phyloP scores from a whole-genome alignment of 495 filamentous ascomycete genomes.

The Neurospora sp. region DNA sequence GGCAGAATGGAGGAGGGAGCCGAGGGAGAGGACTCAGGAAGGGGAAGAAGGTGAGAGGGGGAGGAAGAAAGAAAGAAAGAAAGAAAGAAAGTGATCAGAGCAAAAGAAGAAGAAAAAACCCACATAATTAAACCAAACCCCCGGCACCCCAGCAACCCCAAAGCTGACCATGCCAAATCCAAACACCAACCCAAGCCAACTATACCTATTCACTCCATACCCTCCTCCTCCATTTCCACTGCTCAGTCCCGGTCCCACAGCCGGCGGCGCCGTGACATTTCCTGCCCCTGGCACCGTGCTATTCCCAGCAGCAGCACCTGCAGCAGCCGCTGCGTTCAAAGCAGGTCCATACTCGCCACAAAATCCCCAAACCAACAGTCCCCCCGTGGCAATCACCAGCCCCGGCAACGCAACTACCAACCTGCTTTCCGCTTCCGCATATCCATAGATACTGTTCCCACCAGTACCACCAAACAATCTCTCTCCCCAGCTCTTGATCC shows the following conservation, averaged over 20 bases:
- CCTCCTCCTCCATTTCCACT: not conserved
- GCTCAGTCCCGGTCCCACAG: not conserved
- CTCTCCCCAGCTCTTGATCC: not conserved
- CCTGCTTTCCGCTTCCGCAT: slow-evolving; percentile 19
- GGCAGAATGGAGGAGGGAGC: not conserved
- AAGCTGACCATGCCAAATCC: slow-evolving; percentile 23
- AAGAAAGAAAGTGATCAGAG: not conserved
- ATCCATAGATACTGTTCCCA: slow-evolving; percentile 7
- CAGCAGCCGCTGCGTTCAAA: not conserved
- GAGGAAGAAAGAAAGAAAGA: too few relatives aligned
- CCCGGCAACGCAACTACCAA: slow-evolving; percentile 17
- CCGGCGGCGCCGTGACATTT: not conserved
- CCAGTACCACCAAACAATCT: not conserved
- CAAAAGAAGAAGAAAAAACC: slow-evolving; percentile 5
- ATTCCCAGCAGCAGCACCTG: not conserved
- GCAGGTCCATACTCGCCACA: slow-evolving; percentile 13
- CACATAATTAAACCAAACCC: slow-evolving; percentile 23
- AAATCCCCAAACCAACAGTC: slow-evolving; percentile 23
- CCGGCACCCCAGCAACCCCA: slow-evolving; percentile 20
- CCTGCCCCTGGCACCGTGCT: not conserved
- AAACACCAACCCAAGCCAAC: slow-evolving; percentile 22
- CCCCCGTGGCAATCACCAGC: slow-evolving; percentile 15
- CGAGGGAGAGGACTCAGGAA: not conserved
- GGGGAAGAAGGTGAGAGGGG: not conserved
- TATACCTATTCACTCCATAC: not conserved